Conservation (phyloP, 2,329 filamentous ascomycete genomes). For the Trichoderma arundinaceum region DNA sequence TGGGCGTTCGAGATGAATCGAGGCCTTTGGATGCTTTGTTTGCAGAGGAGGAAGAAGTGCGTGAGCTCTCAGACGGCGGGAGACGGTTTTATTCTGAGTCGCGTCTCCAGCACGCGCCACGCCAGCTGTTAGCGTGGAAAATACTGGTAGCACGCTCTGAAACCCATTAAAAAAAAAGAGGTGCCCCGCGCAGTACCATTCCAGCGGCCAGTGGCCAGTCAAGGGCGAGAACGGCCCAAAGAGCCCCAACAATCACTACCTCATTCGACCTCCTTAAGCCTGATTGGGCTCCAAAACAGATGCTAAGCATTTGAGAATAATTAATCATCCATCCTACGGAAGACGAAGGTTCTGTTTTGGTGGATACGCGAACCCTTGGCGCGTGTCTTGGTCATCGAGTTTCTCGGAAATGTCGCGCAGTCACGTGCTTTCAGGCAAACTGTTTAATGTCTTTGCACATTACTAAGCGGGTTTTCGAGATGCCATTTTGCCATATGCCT, state of each 20-base stretch:
- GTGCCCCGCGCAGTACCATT: conserved; percentile 28
- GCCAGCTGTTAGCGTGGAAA: conserved; percentile 45
- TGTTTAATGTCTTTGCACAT: not conserved
- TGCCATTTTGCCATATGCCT: conserved; percentile 4
- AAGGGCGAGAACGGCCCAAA: conserved; percentile 23
- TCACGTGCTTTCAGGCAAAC: conserved; percentile 14
- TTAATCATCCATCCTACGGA: conserved; percentile 5
- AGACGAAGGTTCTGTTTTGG: conserved; percentile 20
- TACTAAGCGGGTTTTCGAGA: conserved; percentile 12
- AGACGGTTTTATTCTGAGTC: conserved; percentile 47
- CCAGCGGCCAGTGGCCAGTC: conserved; percentile 27
- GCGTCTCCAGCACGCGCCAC: conserved; percentile 45
- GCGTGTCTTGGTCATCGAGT: conserved; percentile 27
- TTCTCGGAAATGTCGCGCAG: conserved; percentile 10
- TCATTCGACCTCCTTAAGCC: conserved; percentile 25
- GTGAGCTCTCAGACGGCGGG: conserved; percentile 36
- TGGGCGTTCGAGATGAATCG: conserved; percentile 27
- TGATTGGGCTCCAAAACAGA: conserved; percentile 14
- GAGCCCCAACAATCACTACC: conserved; percentile 21
- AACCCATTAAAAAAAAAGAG: conserved; percentile 20
- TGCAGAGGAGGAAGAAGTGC: conserved; percentile 31
- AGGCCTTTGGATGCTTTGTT: conserved; percentile 31
- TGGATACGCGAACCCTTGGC: conserved; percentile 29
- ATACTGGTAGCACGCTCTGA: conserved; percentile 32
- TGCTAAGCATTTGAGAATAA: conserved; percentile 1